These are phyloP conservation scores for Chondrus crispus DNA, from an alignment of 23 red algal genomes.

Conservation along the genomic window DNA sequence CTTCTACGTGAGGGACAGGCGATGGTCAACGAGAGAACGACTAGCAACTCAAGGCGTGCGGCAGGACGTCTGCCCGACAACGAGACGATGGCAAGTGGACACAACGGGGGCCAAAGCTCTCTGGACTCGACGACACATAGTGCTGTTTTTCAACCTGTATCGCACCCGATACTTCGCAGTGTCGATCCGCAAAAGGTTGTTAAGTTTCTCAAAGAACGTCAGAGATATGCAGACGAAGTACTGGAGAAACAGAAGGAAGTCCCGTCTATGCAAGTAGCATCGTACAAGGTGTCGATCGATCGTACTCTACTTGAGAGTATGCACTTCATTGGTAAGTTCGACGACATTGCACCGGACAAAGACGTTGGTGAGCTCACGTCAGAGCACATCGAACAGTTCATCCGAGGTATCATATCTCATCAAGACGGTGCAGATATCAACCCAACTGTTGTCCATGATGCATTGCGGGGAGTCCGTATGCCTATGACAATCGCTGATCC, in stretches of 20 bases:
- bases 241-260: neutral
- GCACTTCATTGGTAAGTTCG: conserved; percentile 17
- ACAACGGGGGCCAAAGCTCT: no score
- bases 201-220: neutral
- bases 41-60: no score
- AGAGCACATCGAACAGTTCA: conserved; percentile 13
- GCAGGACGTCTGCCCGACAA: no score
- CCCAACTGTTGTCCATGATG: neutral
- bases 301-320: neutral
- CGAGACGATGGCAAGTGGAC: no score
- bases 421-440: neutral
- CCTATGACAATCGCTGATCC: neutral
- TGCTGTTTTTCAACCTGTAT: conserved; percentile 2
- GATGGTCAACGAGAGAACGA: no score
- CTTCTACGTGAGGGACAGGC: no score
- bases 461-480: neutral
- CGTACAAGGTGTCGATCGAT: conserved; percentile 10
- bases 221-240: neutral
- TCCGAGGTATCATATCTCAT: neutral
- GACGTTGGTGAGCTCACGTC: neutral
- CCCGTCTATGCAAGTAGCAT: neutral
- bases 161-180: neutral
- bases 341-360: neutral
- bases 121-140: no score
- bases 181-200: neutral